These are phyloP conservation scores for Neurospora terricola DNA, from an alignment of 495 filamentous ascomycete species.

Conservation along the genomic window DNA sequence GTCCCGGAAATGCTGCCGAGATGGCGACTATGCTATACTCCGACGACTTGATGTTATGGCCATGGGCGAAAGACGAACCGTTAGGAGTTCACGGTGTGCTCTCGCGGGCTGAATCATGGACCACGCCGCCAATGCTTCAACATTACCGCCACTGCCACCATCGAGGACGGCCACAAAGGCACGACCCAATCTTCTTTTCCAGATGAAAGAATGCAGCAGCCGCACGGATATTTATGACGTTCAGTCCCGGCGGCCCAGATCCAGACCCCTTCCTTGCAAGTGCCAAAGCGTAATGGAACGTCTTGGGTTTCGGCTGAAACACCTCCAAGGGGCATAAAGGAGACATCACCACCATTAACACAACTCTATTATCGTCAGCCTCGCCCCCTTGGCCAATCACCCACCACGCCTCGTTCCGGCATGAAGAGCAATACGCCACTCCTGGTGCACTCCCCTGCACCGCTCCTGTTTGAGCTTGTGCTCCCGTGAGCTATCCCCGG, in stretches of 20 bases:
- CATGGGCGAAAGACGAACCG: background rate
- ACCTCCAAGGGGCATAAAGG: conserved; percentile 12
- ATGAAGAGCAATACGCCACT: conserved; percentile 15
- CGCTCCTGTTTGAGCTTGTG: conserved; percentile 26
- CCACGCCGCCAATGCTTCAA: background rate
- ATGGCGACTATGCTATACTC: background rate
- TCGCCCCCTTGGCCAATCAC: conserved; percentile 21
- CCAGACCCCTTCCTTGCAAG: background rate
- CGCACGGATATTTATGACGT: background rate
- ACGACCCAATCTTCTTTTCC: background rate
- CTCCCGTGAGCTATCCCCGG: conserved; percentile 11
- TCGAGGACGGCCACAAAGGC: too few species aligned
- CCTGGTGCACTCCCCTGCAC: conserved; percentile 17
- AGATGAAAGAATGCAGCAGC: background rate
- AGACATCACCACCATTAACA: conserved; percentile 4
- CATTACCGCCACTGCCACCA: too few species aligned
- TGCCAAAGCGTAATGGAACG: conserved; percentile 17
- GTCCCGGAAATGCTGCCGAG: background rate
- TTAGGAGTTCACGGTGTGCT: background rate
- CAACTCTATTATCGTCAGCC: conserved; percentile 17
- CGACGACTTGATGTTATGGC: background rate
- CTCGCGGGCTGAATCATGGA: background rate
- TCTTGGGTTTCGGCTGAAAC: conserved; percentile 31
- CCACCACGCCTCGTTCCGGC: conserved; percentile 3
- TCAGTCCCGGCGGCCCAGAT: background rate